phyloP scores from a whole-genome alignment of 1,284 basidiomycete genomes.

The Heimioporus punctisporus region DNA sequence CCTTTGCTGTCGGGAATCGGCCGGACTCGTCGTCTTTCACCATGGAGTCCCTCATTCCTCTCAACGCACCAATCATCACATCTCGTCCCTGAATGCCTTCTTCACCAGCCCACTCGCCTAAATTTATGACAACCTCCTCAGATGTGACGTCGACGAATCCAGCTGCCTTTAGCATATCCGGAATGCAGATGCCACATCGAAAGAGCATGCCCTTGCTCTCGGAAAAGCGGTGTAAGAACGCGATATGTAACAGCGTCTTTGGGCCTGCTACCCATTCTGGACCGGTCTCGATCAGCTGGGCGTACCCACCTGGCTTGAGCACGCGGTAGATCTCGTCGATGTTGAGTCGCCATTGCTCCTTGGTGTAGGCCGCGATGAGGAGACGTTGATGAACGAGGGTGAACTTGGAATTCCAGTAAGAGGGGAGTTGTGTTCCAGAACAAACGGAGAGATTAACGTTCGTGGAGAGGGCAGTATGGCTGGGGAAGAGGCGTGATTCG shows the following conservation, averaged over 20 bases:
- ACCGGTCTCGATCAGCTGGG: conserved; percentile 31
- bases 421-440: conserved; percentile 3
- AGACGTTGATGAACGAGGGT: conserved; percentile 30
- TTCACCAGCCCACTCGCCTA: conserved; percentile 22
- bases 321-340: conserved; percentile 30
- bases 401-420: conserved; percentile 23
- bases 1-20: conserved; percentile 12
- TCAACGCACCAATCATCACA: conserved; percentile 12
- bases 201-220: conserved; percentile 23
- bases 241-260: neutral
- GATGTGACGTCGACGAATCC: conserved; percentile 20
- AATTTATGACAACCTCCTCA: conserved; percentile 12
- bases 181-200: conserved; percentile 13
- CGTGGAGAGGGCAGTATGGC: neutral
- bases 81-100: conserved; percentile 12
- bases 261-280: conserved; percentile 8
- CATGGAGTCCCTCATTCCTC: conserved; percentile 14
- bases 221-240: neutral
- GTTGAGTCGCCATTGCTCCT: neutral
- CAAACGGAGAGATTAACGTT: conserved; percentile 18
- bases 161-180: conserved; percentile 16
- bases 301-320: conserved; percentile 30
- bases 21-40: conserved; percentile 9
- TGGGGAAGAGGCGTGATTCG: conserved; percentile 17
- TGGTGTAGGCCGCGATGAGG: conserved; percentile 18